Percentiles rank a stretch among this genome's conserved stretches.
phyloP scores from a whole-genome alignment of 2,329 filamentous ascomycete species.

The Trichoderma guizhouense region DNA sequence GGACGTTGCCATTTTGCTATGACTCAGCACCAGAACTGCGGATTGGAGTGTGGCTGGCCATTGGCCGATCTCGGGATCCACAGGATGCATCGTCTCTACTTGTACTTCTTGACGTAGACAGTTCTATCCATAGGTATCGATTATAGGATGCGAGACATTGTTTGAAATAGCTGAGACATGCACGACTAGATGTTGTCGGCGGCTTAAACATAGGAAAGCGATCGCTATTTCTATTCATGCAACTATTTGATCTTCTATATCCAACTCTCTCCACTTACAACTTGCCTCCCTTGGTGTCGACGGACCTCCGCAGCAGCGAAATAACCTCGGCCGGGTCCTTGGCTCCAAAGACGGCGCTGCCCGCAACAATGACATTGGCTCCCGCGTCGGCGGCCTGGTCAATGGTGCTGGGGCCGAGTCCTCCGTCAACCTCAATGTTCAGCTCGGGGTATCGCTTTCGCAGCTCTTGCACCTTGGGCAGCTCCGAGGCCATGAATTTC shows the following conservation, averaged over 20 bases:
- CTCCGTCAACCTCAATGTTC: conserved; percentile 97
- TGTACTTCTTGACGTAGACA: neutral
- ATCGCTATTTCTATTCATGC: neutral
- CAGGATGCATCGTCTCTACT: neutral
- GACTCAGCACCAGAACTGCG: neutral
- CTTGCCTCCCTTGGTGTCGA: conserved; percentile 58
- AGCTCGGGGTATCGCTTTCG: conserved; percentile 82
- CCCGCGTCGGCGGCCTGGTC: conserved; percentile 92
- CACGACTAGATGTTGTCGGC: neutral
- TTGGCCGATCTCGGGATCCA: conserved; percentile 18
- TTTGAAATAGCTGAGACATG: neutral
- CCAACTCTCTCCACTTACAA: conserved; percentile 26
- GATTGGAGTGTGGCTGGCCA: neutral
- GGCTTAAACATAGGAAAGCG: neutral
- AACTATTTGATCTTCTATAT: neutral
- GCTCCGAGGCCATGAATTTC: conserved; percentile 95
- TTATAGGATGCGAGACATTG: neutral
- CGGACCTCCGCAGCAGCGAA: conserved; percentile 70
- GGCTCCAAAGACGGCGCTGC: conserved; percentile 92
- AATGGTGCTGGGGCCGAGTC: conserved; percentile 82
- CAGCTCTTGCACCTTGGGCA: conserved; percentile 87
- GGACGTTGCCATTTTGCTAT: neutral
- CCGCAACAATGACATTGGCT: conserved; percentile 96
- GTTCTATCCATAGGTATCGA: neutral
- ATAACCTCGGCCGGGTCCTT: conserved; percentile 87